phyloP scores from a whole-genome alignment of 2,329 filamentous ascomycete genomes.

The Talaromyces sp. region DNA sequence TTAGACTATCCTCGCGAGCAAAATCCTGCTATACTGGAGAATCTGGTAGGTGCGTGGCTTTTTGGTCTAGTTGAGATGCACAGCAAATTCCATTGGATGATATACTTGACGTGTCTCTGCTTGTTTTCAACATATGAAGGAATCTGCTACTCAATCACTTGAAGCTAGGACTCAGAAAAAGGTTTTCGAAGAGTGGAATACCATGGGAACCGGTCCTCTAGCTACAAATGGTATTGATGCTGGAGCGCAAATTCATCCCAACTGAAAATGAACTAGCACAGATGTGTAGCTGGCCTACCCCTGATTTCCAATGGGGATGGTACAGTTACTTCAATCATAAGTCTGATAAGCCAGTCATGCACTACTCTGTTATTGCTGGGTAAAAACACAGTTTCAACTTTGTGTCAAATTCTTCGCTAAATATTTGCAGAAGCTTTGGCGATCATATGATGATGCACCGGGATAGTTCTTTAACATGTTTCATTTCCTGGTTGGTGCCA shows the following conservation, averaged over 20 bases:
- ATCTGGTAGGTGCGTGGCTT: too few species aligned
- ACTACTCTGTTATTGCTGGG: constrained; percentile 72
- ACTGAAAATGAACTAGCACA: constrained; percentile 63
- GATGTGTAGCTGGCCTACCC: constrained; percentile 70
- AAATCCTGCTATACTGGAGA: too few species aligned
- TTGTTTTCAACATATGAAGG: neutral
- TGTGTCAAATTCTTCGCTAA: neutral
- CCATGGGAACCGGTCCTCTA: constrained; percentile 73
- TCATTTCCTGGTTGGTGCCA: constrained; percentile 59
- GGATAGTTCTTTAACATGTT: constrained; percentile 84
- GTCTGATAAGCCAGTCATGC: constrained; percentile 83
- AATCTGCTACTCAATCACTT: neutral
- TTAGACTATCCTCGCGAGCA: too few species aligned
- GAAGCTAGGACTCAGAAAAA: constrained; percentile 53
- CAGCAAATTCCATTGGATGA: neutral
- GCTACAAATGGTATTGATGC: constrained; percentile 77
- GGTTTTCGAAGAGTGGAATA: constrained; percentile 73
- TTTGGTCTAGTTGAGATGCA: too few species aligned
- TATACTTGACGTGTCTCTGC: neutral
- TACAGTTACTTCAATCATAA: constrained; percentile 80
- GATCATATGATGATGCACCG: constrained; percentile 59
- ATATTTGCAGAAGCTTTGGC: constrained; percentile 33
- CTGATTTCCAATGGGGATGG: constrained; percentile 71
- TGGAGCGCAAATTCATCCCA: constrained; percentile 73
- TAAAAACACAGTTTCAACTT: neutral